Base-by-base conservation (phyloP, 805 yeast genomes). In the Priceomyces medius region DNA sequence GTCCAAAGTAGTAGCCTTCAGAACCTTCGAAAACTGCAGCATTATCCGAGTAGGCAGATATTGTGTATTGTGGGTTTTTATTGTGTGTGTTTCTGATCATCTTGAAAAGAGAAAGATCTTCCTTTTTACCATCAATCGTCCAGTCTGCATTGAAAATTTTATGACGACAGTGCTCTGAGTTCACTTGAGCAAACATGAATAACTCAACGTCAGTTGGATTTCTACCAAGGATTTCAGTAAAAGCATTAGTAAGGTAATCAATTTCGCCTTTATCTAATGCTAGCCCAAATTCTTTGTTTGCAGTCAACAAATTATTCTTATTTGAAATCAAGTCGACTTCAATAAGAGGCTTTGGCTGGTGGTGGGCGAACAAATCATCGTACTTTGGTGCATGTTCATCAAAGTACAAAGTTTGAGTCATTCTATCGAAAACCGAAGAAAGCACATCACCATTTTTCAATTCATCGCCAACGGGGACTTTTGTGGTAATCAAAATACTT, bases 151-250 rank as follows among this genome's bases (percentile, higher is more conserved):
- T 93, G 77, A 93, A 93, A 53, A 93, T 93, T 72, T 93, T 93
- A 72, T 93, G 99, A 65, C 99, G 87, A 74, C 99, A 93, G 71
- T 93, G 99, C 69, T 93, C 99, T 19, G 97, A 89, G 73, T 93
- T 93, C 52, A 93, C 99, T 71, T 93, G 99, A 31, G 99, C 99
- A 73, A 93, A 93, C 97, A 93, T 93, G 68, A 93, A 93, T 48
- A 93, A 74, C 68, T 93, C 99, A 18, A 89, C 98, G 64, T 93
- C 99, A 23, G 98, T 91, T 40, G 99, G 98, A 61, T 90, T 88
- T 65, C 98, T 81, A 35, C 84, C 81, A 50, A 84, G 70, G 24
- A 76, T 76, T 38, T 83, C 74, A 43, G 80, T 85, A 71, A 93
- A 93, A 1, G 97, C 95, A 21, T 79, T 72, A 55, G 82, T 77